Evolutionary conservation across 768 basidiomycete species (phyloP).

Genomic region (Tricholoma flavovirens): DNA sequence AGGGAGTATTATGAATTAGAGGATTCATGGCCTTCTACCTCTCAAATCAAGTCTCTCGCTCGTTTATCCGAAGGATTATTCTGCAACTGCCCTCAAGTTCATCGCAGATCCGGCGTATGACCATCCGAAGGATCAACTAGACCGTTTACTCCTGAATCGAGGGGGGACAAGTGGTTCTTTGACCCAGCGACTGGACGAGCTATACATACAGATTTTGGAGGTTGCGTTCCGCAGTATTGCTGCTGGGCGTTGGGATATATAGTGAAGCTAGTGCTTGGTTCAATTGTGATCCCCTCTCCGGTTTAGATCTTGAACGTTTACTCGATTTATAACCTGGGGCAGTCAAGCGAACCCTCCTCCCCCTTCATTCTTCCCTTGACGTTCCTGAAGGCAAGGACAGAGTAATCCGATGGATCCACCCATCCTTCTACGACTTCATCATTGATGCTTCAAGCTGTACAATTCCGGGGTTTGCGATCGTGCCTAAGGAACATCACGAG

Average conservation of each 20-base stretch:
- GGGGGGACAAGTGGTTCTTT: background rate
- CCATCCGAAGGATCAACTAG: background rate
- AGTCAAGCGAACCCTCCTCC: background rate
- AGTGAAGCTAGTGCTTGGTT: background rate
- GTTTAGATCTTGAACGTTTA: background rate
- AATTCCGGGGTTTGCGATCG: background rate
- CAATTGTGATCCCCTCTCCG: background rate
- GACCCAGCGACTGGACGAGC: background rate
- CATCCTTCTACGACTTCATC: conserved; percentile 1
- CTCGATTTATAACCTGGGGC: background rate
- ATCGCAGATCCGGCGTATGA: background rate
- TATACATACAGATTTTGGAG: background rate
- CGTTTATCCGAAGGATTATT: background rate
- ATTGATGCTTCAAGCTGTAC: background rate
- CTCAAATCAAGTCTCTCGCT: background rate
- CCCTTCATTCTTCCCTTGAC: background rate
- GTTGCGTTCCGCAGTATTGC: background rate
- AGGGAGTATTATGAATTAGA: background rate
- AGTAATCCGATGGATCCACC: background rate
- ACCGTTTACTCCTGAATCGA: background rate
- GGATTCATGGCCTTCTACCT: background rate
- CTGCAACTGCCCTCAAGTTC: background rate
- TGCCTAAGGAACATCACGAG: background rate
- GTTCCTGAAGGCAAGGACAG: background rate
- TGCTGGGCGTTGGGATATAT: background rate